Evolutionary conservation across 306 rosid genomes (phyloP), one percentile per base, ranked within the genome.

Genomic region (Canavalia ensiformis): DNA sequence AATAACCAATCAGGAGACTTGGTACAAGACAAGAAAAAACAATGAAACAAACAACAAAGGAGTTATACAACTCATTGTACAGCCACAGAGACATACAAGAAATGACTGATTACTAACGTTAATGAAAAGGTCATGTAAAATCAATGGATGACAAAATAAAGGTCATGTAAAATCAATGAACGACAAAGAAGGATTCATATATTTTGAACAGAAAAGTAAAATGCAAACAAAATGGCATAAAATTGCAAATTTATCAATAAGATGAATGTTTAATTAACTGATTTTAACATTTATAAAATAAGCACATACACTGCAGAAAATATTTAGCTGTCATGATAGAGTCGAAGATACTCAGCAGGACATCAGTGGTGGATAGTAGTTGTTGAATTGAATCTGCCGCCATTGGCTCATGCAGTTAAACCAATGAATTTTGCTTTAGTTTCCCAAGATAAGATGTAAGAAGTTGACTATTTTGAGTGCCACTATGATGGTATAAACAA

Each of bases 401-500:
- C 77, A 68, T 60, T 34, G 64, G 66, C 58, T 81, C 58, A 76
- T 65, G 64, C 67, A 49, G 66, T 54, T 58, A 66, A 69, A 64
- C 11, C 64, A 12, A 52, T 37, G 7, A 72, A 68, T 28, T 66
- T 62, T 68, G 72, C 44, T 25, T n/a, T 81, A 39, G 58, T 66
- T 63, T 57, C 59, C 60, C 76, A 68, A 33, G 42, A 67, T 44
- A 74, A 50, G 60, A 77, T 67, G 80, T 65, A 60, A 59, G 50
- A 54, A 9, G 55, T 45, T 46, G 50, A 83, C 75, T 33, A n/a
- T 59, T 25, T 62, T 52, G 47, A 42, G 68, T 70, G 81, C 9
- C 74, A 72, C 87, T 79, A 83, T 50, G 63, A 10, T 50, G 87
- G 78, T 34, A 91, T 81, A 56, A 75, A 78, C 89, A 94, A 90